Evolutionary conservation across 1,284 basidiomycete genomes (phyloP), one percentile per base, ranked within the genome.

Genomic region (Thelephora terrestris): DNA sequence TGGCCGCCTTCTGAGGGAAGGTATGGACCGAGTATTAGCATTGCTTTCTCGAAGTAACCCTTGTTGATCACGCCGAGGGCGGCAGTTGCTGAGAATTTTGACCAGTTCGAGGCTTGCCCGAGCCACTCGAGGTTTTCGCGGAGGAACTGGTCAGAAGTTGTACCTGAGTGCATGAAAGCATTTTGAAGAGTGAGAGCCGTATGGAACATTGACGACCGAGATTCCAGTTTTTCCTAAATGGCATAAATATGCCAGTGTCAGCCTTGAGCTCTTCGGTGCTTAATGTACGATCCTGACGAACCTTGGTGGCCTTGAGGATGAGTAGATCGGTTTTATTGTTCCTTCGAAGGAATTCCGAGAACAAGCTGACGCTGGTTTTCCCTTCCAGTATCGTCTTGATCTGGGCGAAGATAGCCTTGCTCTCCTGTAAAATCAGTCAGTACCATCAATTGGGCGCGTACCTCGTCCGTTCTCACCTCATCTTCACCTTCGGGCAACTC

Each of bases 81-180:
- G 21, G 93, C 92, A 6, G 94, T 96, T 2, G 93, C 90, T 7
- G 91, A 90, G 68, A 97, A 98, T 62, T 97, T 98, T 39, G 91
- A 90, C 94, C 94, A 98, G 63, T 98, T 96, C 37, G 85, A 86
- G 2, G 94, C 94, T 52, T 90, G 76, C 21, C 81, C 87, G 2
- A 98, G 78, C 91, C 92, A 98, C 62, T 95, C 93, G 43, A 98
- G 75, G 63, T 97, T 97, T 50, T 95, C 90, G 9, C 91, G 82
- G 24, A 98, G 70, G 73, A 97, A 98, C 34, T 78, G 64, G 58
- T 98, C 94, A 2, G 91, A 93, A 0, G 91, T 92, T 1, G 94
- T 98, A 43, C 94, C 94, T 21, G 93, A 84, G 62, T 95, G 84
- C 78, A 94, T 93, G 64, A 93, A 97, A 2, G 94, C 92, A 63